Evolutionary conservation across 805 yeast species (phyloP), one percentile per base, ranked within the genome.

Genomic region (Pichia deserticola): DNA sequence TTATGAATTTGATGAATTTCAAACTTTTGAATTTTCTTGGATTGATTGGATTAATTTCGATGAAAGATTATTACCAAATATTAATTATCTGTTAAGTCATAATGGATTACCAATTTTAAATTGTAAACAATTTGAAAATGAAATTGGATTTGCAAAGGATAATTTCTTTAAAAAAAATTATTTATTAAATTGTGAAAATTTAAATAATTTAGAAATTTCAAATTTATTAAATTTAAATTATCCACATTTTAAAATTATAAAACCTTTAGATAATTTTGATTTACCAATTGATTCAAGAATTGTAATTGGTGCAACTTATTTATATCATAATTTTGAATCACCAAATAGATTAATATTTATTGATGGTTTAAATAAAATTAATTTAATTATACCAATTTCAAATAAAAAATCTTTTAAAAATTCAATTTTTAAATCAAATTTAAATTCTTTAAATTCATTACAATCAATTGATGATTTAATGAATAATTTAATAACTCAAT

Each of bases 231-330:
- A 41, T 42, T 50, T 47, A 0, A 40, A 54, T 12, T 58, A 52
- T 33, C 67, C 67, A 0, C 50, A 44, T 29, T 57, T 68, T 42
- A 58, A 55, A 34, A 56, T 68, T 1, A 47, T 42, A 0, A 60
- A 57, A 5, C 62, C 67, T 0, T 42, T 51, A 9, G 63, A 60
- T 33, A 29, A 40, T 2, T 34, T 28, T 5, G 51, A 52, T 12
- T 42, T 66, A 33, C 54, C 68, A 5, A 57, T 54, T 9, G 65
- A 61, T 13, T 65, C 67, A 1, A 55, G 74, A 35, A 54, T 57
- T 9, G 52, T 63, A 5, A 49, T 64, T 49, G 76, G 75, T 1
- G 63, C 69, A 1, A 58, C 59, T 20, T 71, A 68, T 53, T 49
- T 72, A 13, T 51, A 59, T 28, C 58, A 62, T 46, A 25, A 55